Base-by-base conservation (phyloP, 2,329 filamentous ascomycete genomes). In the Epichloe aotearoae region DNA sequence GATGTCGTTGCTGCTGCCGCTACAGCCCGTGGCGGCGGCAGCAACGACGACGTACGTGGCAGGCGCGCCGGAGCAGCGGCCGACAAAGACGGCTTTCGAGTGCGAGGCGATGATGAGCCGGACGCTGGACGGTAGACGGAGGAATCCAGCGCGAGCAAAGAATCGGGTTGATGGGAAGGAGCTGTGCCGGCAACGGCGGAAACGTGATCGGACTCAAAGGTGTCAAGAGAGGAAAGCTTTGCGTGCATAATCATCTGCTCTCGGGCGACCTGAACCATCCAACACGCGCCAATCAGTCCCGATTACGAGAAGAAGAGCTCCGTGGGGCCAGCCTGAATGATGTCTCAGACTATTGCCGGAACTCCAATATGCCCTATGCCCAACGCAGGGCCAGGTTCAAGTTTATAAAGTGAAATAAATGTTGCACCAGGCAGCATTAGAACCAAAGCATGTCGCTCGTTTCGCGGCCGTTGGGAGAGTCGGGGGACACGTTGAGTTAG, bases 31-130 rank as follows among this genome's bases (percentile, higher is more conserved):
- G 64, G 62, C 37, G 69, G 64, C 42, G 70, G 68, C n/a, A 72
- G 61, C 49, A 74, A 63, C 43, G 72, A 73, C 34, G 71, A 72
- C 26, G 65, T 68, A 54, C 70, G 68, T 46, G 70, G 69, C 41
- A 66, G 65, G 42, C 65, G 66, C 46, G 62, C 53, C 17, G 62
- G 60, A 40, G 65, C 51, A 43, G 59, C 59, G 41, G 58, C 59
- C 52, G 63, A 59, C 56, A 61, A 57, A 53, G 62, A 55, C 41
- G 57, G 56, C 51, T 55, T 59, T 53, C 52, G 58, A 47, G 54
- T 57, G 53, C 53, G 59, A 46, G 53, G 55, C 50, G 53, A 55
- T 20, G 46, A 47, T 37, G 47, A 44, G 23, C 42, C 50, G 17
- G 47, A 43, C 34, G 41, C 30, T 10, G 50, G 44, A 19, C 33